These are phyloP conservation scores for Moricandia arvensis DNA, from an alignment of 345 rosid genomes.

Conservation along the genomic window DNA sequence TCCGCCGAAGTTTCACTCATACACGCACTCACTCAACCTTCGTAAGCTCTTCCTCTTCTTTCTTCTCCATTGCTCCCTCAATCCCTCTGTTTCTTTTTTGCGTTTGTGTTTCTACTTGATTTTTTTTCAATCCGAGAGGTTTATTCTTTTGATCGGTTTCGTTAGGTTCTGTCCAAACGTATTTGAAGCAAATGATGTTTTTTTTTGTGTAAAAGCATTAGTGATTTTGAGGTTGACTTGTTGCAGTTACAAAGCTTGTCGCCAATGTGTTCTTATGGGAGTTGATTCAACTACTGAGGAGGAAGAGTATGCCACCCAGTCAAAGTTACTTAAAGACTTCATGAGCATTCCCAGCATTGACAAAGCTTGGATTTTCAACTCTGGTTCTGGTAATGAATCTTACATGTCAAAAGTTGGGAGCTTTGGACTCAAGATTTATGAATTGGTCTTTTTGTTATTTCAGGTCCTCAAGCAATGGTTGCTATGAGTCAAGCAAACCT, in stretches of 20 bases:
- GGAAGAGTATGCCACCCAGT: constrained; percentile 66
- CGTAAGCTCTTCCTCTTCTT: constrained; percentile 37
- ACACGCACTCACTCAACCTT: neutral
- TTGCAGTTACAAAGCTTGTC: constrained; percentile 35
- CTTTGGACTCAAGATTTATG: neutral
- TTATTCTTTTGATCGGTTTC: constrained; percentile 12
- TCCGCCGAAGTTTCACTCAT: neutral
- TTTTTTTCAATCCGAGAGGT: no score
- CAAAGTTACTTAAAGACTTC: constrained; percentile 75
- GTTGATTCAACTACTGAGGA: constrained; percentile 51
- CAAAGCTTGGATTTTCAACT: constrained; percentile 75
- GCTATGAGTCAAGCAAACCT: constrained; percentile 76
- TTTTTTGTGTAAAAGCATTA: neutral
- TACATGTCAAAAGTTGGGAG: neutral
- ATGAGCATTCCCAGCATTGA: constrained; percentile 57
- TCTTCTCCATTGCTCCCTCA: neutral
- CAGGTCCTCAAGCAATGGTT: constrained; percentile 73
- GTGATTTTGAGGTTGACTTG: neutral
- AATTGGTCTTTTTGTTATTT: neutral
- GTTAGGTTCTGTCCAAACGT: no score
- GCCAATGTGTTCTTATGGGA: constrained; percentile 51
- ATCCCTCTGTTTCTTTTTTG: constrained; percentile 13
- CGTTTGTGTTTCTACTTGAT: constrained; percentile 4
- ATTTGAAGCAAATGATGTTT: constrained; percentile 11
- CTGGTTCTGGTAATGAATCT: constrained; percentile 46